Evolutionary conservation across 2,329 filamentous ascomycete species (phyloP), one percentile per base, ranked within the genome.

Genomic region (Epicoccum sorghinum): DNA sequence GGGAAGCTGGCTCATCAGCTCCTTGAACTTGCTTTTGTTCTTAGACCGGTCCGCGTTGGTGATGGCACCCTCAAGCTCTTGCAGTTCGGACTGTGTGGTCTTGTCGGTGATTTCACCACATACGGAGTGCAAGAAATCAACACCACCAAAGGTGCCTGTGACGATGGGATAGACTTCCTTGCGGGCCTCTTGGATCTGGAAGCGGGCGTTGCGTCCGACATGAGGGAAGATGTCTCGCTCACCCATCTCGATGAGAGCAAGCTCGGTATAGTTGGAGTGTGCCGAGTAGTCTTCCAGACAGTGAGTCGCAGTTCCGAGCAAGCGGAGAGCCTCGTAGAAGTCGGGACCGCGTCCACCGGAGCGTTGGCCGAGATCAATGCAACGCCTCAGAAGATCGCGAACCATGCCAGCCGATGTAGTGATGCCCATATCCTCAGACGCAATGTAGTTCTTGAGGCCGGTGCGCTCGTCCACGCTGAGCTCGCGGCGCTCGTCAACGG

Each of bases 101-200:
- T 96, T 96, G 76, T 97, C 93, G 35, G 89, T 89, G 46, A 96
- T 86, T 64, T 87, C 85, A 49, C 85, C 85, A 61, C 86, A 90
- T 27, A 96, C 92, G 1, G 90, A 95, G 78, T 96, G 91, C 57
- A 96, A 79, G 77, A 97, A 97, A 69, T 97, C 93, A 12, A 96
- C 93, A 59, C 93, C 93, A 58, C 93, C 93, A 75, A 97, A 97
- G 6, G 93, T 97, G 55, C 93, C 93, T 1, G 93, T 97, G 39
- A 96, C 83, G 57, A 93, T 79, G 6, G 93, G 93, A 66, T 89
- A 96, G 57, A 96, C 90, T 4, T 82, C 69, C 30, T 80, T 71
- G 22, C 82, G 81, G 52, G 84, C 88, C 39, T 89, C 91, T 30
- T 83, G 79, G 25, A 97, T 81, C 40, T 85, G 79, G 25, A 96